Conservation (phyloP, 2,329 filamentous ascomycete genomes). For the Fusarium beomiforme region DNA sequence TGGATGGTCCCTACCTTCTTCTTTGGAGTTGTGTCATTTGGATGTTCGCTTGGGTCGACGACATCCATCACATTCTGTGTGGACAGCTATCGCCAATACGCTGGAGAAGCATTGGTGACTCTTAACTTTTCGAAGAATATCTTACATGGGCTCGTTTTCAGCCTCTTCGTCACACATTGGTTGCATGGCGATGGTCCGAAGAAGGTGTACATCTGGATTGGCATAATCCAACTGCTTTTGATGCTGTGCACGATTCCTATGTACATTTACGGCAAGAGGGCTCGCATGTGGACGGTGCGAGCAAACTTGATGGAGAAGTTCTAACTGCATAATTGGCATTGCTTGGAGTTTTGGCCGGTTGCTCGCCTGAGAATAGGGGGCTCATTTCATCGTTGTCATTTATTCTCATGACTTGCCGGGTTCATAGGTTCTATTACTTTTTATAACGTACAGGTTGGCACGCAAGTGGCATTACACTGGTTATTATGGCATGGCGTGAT, state of each 20-base stretch:
- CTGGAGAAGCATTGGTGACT: conserved; percentile 92
- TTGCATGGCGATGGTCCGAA: conserved; percentile 78
- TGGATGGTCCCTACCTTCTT: conserved; percentile 96
- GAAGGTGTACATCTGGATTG: conserved; percentile 82
- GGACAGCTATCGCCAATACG: conserved; percentile 92
- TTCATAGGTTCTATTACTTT: neutral
- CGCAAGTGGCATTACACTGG: neutral
- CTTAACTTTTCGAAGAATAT: conserved; percentile 96
- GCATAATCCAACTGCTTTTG: conserved; percentile 83
- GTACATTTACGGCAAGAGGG: conserved; percentile 93
- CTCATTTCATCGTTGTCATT: neutral
- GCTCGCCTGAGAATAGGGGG: neutral
- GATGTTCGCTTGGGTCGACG: conserved; percentile 88
- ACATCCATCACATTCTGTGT: conserved; percentile 95
- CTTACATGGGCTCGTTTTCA: conserved; percentile 88
- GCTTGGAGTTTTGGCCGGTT: conserved; percentile 14
- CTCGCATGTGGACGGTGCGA: conserved; percentile 92
- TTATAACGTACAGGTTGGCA: conserved; percentile 5
- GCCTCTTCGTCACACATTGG: conserved; percentile 89
- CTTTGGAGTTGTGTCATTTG: conserved; percentile 92
- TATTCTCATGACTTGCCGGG: neutral
- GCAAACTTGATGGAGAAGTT: conserved; percentile 87
- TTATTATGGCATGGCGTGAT: neutral
- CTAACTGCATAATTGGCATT: conserved; percentile 32
- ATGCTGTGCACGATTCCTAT: conserved; percentile 84